phyloP scores from a whole-genome alignment of 2,329 filamentous ascomycete genomes.

The Colletotrichum tropicale region DNA sequence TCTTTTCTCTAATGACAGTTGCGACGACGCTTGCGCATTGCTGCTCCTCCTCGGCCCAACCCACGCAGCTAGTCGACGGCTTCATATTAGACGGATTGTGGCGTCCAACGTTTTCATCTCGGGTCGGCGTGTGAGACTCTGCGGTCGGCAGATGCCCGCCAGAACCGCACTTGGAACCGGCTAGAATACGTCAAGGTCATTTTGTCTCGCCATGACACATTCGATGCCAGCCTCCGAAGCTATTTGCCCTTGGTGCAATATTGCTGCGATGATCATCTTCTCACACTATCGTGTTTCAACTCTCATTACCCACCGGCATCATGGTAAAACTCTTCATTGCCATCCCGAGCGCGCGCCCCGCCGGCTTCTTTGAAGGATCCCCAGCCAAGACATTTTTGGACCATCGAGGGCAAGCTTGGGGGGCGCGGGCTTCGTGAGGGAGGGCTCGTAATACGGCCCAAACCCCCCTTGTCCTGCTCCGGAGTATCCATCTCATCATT shows the following conservation, averaged over 20 bases:
- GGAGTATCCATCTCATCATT: constrained; percentile 2
- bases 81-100: not conserved
- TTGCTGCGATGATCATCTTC: not conserved
- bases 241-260: not conserved
- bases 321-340: constrained; percentile 4
- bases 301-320: not conserved
- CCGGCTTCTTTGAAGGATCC: not conserved
- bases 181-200: constrained; percentile 8
- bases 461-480: not conserved
- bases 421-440: not conserved
- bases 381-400: not conserved
- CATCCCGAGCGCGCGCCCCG: not conserved
- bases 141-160: constrained; percentile 1
- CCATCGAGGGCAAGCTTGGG: not conserved
- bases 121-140: not conserved
- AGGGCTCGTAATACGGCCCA: not conserved
- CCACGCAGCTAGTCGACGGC: not conserved
- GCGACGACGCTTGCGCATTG: constrained; percentile 3
- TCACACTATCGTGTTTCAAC: constrained; percentile 12
- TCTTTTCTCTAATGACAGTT: not conserved
- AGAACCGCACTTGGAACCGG: not conserved
- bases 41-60: not conserved
- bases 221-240: not conserved
- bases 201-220: not conserved
- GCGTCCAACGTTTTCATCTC: constrained; percentile 8